These are phyloP conservation scores for Phoenix roebelenii DNA, from an alignment of 176 grass and related monocot species.

Conservation along the genomic window DNA sequence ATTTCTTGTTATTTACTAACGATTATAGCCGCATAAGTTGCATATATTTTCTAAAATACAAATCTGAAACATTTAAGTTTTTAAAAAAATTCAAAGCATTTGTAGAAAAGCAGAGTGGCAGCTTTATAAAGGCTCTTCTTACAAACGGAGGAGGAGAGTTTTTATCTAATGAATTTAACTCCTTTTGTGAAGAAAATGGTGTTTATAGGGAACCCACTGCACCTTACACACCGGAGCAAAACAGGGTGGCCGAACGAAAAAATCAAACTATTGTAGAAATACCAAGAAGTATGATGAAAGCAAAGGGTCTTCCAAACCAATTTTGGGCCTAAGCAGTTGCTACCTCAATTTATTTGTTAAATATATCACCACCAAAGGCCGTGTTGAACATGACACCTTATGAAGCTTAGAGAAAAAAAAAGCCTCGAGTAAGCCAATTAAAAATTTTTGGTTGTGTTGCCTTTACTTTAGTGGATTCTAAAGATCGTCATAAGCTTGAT, in stretches of 20 bases:
- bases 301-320: neutral
- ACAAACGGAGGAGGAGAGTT: too few species aligned
- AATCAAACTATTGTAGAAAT: constrained; percentile 2
- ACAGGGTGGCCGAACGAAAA: neutral
- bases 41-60: too few species aligned
- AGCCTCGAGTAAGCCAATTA: neutral
- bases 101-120: too few species aligned
- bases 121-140: too few species aligned
- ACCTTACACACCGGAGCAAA: constrained; percentile 1
- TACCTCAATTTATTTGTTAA: neutral
- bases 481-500: neutral
- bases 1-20: too few species aligned
- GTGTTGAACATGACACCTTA: neutral
- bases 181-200: neutral
- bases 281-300: neutral
- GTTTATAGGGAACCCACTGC: neutral
- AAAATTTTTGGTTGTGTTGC: neutral
- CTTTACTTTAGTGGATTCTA: neutral
- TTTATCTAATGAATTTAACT: too few species aligned
- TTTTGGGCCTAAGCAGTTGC: constrained; percentile 5
- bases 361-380: neutral
- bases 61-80: too few species aligned
- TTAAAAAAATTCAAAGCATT: too few species aligned
- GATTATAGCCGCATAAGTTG: too few species aligned
- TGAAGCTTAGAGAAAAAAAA: neutral